Evolutionary conservation across 805 yeast genomes (phyloP).

Genomic region (Saturnispora silvae): DNA sequence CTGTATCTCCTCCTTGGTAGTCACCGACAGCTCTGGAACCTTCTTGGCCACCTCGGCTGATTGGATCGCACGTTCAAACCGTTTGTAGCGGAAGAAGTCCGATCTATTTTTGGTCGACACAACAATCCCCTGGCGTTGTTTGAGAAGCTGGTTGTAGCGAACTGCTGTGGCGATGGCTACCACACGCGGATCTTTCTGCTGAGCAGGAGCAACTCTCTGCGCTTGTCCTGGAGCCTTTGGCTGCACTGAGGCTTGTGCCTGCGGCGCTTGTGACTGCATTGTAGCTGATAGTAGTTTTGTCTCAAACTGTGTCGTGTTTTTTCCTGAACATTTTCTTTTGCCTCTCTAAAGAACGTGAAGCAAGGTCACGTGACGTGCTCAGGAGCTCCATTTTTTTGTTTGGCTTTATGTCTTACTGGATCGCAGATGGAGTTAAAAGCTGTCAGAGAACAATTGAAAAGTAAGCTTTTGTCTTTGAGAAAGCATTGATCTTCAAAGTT

Average conservation of each 20-base stretch:
- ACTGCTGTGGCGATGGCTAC: conserved; percentile 61
- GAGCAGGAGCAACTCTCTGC: conserved; percentile 17
- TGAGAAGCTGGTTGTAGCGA: conserved; percentile 55
- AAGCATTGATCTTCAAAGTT: too few relatives aligned
- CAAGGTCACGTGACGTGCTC: too few relatives aligned
- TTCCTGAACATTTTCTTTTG: too few relatives aligned
- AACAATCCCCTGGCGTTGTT: conserved; percentile 61
- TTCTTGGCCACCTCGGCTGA: conserved; percentile 53
- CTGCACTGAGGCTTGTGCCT: too few relatives aligned
- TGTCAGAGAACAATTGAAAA: too few relatives aligned
- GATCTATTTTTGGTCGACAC: conserved; percentile 56
- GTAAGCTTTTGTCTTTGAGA: too few relatives aligned
- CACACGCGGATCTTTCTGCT: conserved; percentile 41
- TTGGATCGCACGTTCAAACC: conserved; percentile 68
- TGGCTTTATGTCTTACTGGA: too few relatives aligned
- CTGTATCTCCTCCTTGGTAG: conserved; percentile 39
- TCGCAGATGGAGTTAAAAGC: too few relatives aligned
- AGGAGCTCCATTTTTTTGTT: too few relatives aligned
- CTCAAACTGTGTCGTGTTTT: not conserved
- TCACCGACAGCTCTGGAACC: conserved; percentile 30
- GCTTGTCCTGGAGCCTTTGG: not conserved
- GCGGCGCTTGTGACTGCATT: too few relatives aligned
- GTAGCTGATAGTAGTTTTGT: not conserved
- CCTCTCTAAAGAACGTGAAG: too few relatives aligned
- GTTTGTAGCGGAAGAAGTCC: conserved; percentile 80